phyloP scores from a whole-genome alignment of 2,329 filamentous ascomycete genomes.

The Purpureocillium lavendulum region DNA sequence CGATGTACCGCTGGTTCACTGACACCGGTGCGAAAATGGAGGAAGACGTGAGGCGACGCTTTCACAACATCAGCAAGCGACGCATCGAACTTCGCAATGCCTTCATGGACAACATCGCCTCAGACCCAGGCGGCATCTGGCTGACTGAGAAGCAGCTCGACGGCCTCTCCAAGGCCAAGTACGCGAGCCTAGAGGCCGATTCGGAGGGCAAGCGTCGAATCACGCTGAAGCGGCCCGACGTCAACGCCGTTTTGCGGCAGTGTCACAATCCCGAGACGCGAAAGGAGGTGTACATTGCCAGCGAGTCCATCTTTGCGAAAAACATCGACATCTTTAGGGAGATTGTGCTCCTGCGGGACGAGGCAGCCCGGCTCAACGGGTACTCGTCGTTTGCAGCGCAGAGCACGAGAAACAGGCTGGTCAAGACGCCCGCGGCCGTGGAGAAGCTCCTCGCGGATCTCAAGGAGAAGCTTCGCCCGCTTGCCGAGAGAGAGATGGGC shows the following conservation, averaged over 20 bases:
- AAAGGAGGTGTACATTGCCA: no score
- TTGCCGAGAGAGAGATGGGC: background rate
- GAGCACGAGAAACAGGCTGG: background rate
- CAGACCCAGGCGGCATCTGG: background rate
- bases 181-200: background rate
- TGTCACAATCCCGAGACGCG: background rate
- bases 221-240: background rate
- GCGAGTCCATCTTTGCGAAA: background rate
- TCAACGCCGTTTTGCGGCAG: background rate
- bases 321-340: slow-evolving; percentile 4
- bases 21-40: no score
- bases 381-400: slow-evolving; percentile 3
- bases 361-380: slow-evolving; percentile 4
- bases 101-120: background rate
- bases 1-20: no score
- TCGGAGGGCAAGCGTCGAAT: background rate
- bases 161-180: background rate
- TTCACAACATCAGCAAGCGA: no score
- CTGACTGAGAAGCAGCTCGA: background rate
- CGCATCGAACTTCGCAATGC: no score
- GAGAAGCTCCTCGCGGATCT: background rate
- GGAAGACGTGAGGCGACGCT: no score
- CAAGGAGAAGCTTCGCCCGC: background rate
- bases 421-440: slow-evolving; percentile 3
- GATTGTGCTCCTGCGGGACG: slow-evolving; percentile 5